A percentile compares a stretch with the other conserved stretches of the same genome.
These are phyloP conservation scores for Corynespora cassiicola DNA, from an alignment of 2,329 filamentous ascomycete genomes.

Conservation along the genomic window DNA sequence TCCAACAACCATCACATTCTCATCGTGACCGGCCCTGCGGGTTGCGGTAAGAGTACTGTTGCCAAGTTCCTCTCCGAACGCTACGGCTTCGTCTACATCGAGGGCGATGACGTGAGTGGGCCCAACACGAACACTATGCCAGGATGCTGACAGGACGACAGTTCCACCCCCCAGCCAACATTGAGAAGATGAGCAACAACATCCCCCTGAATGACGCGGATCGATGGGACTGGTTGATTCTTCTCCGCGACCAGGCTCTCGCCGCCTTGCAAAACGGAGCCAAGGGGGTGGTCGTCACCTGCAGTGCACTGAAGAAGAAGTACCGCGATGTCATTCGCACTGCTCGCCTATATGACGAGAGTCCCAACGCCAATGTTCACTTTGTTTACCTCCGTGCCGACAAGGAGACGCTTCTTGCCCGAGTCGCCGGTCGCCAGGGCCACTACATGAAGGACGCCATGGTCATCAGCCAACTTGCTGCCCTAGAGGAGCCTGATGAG, in stretches of 20 bases:
- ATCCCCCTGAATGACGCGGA: conserved; percentile 89
- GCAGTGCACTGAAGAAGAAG: conserved; percentile 94
- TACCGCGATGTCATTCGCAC: conserved; percentile 76
- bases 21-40: conserved; percentile 60
- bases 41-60: conserved; percentile 61
- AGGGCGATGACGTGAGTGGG: conserved; percentile 57
- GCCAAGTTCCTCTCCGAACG: conserved; percentile 53
- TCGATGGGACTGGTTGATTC: conserved; percentile 92
- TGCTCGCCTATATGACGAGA: conserved; percentile 55
- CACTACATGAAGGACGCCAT: conserved; percentile 98
- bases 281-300: conserved; percentile 85
- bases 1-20: conserved; percentile 55
- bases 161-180: conserved; percentile 58
- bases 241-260: conserved; percentile 54
- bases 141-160: conserved; percentile 24
- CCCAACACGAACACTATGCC: background rate
- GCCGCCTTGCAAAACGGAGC: conserved; percentile 40
- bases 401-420: conserved; percentile 75
- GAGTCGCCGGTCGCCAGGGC: conserved; percentile 75
- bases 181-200: conserved; percentile 86
- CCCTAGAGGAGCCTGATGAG: conserved; percentile 78
- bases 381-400: conserved; percentile 89
- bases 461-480: conserved; percentile 90
- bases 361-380: conserved; percentile 66
- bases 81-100: conserved; percentile 55